Base-by-base conservation (phyloP, 2,329 filamentous ascomycete genomes). In the Nemania sp. region DNA sequence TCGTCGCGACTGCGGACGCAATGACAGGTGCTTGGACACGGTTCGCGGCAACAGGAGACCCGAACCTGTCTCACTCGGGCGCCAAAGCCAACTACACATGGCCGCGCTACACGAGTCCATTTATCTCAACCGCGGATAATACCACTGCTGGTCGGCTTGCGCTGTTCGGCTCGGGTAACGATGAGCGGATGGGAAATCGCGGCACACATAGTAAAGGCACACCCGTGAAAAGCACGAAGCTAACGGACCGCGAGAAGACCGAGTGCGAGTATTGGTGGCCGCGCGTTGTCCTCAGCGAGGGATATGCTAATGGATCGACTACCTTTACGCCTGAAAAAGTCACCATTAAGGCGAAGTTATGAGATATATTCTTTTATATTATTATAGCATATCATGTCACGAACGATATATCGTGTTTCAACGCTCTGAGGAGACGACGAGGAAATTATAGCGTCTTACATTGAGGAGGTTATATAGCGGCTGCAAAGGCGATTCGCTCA, bases 251-350 rank as follows among this genome's bases (percentile, higher is more conserved):
- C 67, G 85, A 87, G 67, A 78, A 78, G 61, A 77, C 81, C 58
- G 83, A 87, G 73, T 89, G 86, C 72, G 76, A 79, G 13, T 91
- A 88, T 76, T 92, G 89, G 89, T 90, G 87, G 86, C 80, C 81
- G 13, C 83, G 84, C 67, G 83, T 85, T 22, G 77, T 81, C 64
- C 72, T 84, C 56, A 86, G 83, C 70, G 78, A 87, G 73, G 83
- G 82, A 7, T 78, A 79, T 66, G 82, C 79, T 1, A 78, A 74
- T 35, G 76, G 75, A 27, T 63, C 71, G 18, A 58, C 56, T 22
- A 68, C 38, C 38, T 56, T 67, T 5, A 53, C 29, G 8, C 24
- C 58, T 2, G 49, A 35, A 15, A 59, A 29, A 22, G 49, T 47
- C 7, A 47, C 24, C 7, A 26, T 52, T 8, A 70, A 62, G 66